Base-by-base conservation (phyloP, 2,329 filamentous ascomycete species). In the Ophiostoma ulmi region DNA sequence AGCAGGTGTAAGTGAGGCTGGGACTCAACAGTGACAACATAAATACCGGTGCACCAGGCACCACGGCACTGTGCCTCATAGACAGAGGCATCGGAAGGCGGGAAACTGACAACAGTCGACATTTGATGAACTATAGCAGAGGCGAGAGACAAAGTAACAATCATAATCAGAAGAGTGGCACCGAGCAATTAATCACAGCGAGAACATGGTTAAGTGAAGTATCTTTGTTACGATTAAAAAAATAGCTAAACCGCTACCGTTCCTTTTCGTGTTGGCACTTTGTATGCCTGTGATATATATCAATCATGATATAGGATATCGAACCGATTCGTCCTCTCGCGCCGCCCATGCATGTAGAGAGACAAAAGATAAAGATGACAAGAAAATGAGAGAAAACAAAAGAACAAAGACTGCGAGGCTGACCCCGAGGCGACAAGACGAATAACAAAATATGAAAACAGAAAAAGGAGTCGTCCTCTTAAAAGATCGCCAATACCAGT, bases 341-440 rank as follows among this genome's bases (percentile, higher is more conserved):
- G 70, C 70, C 70, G 66, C 35, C 70, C 70, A 71, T 71, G 70
- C 66, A 66, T 36, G 66, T n/a, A 38, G 20, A 55, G 55, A 48
- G 4, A 14, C 17, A 41, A 61, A 6, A 20, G n/a, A 41, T 5
- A 31, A 22, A 48, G 39, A 44, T 20, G n/a, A 58, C 20, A 67
- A 26, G n/a, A 31, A 36, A 22, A 36, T 63, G 7, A 13, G 31
- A 31, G 31, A 48, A 69, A 55, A 66, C 11, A 11, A 65, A 8
- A 61, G 11, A 55, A 67, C 38, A 38, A 48, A 26, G 13, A 17
- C 63, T 65, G 63, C 63, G 63, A 65, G 63, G 63, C 26, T 65
- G n/a, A 20, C 63, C 63, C n/a, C 63, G 63, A 35, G 13, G 26
- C 14, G 58, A 61, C 58, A 14, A 22, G 13, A 22, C 11, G 8